These are phyloP conservation scores for Mycotypha africana DNA, from an alignment of 371 early-diverging fungal species.

Conservation along the genomic window DNA sequence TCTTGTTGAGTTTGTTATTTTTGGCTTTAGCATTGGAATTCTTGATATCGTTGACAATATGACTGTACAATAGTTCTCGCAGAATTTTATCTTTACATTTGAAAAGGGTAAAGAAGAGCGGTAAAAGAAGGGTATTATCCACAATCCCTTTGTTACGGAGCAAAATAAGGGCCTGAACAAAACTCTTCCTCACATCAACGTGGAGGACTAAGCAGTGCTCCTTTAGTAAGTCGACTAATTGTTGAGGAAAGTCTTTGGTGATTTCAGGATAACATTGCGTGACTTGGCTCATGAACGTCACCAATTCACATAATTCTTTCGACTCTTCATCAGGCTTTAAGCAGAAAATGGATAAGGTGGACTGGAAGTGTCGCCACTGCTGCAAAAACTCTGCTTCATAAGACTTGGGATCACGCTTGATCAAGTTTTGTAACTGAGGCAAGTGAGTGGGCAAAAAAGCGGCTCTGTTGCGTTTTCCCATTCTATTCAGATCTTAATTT, in stretches of 20 bases:
- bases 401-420: conserved; percentile 88
- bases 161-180: conserved; percentile 90
- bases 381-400: conserved; percentile 92
- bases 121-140: conserved; percentile 63
- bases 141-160: conserved; percentile 82
- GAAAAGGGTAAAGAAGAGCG: conserved; percentile 92
- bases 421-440: conserved; percentile 96
- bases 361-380: conserved; percentile 90
- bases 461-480: conserved; percentile 69
- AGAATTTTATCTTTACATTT: conserved; percentile 88
- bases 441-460: conserved; percentile 77
- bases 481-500: too few relatives aligned
- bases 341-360: conserved; percentile 78
- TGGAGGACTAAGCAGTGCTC: conserved; percentile 74
- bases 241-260: conserved; percentile 71
- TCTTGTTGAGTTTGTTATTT: conserved; percentile 95
- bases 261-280: conserved; percentile 80
- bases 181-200: conserved; percentile 76
- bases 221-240: conserved; percentile 75
- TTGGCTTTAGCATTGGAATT: conserved; percentile 84
- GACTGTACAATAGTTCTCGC: conserved; percentile 79
- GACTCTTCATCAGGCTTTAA: conserved; percentile 84
- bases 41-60: conserved; percentile 94
- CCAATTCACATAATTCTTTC: conserved; percentile 77
- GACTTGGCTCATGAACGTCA: conserved; percentile 86